These are phyloP conservation scores for Crucibulum laeve DNA, from an alignment of 768 basidiomycete species.

Conservation along the genomic window DNA sequence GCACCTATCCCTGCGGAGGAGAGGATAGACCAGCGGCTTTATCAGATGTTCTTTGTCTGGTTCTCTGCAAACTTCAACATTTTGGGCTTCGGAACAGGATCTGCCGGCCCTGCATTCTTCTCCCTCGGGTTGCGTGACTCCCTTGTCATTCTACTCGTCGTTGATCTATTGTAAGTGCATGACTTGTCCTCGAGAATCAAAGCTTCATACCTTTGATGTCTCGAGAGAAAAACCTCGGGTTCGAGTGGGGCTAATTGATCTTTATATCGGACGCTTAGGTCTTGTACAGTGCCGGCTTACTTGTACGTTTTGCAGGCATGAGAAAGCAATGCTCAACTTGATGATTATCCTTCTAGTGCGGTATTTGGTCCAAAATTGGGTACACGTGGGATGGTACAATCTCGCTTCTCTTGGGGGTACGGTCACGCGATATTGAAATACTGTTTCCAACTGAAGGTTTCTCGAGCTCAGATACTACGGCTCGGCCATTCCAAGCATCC, in stretches of 20 bases:
- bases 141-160: constrained; percentile 41
- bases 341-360: constrained; percentile 21
- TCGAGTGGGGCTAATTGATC: constrained; percentile 23
- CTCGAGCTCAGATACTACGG: constrained; percentile 50
- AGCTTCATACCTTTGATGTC: neutral
- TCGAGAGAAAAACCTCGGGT: neutral
- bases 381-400: constrained; percentile 76
- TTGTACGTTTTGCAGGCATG: constrained; percentile 36
- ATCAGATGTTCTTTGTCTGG: constrained; percentile 71
- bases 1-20: constrained; percentile 45
- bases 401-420: constrained; percentile 32
- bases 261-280: constrained; percentile 11
- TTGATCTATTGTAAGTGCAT: constrained; percentile 39
- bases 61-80: constrained; percentile 69
- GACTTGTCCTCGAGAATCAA: neutral
- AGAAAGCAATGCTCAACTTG: neutral
- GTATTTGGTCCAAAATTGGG: constrained; percentile 79
- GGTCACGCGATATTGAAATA: neutral
- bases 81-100: constrained; percentile 56
- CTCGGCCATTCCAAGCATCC: constrained; percentile 41
- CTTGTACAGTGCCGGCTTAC: constrained; percentile 53
- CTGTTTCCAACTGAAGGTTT: neutral
- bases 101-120: constrained; percentile 56
- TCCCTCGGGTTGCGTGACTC: constrained; percentile 48
- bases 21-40: constrained; percentile 53